Evolutionary conservation across 768 basidiomycete genomes (phyloP).

Genomic region (Trametes cinnabarina): DNA sequence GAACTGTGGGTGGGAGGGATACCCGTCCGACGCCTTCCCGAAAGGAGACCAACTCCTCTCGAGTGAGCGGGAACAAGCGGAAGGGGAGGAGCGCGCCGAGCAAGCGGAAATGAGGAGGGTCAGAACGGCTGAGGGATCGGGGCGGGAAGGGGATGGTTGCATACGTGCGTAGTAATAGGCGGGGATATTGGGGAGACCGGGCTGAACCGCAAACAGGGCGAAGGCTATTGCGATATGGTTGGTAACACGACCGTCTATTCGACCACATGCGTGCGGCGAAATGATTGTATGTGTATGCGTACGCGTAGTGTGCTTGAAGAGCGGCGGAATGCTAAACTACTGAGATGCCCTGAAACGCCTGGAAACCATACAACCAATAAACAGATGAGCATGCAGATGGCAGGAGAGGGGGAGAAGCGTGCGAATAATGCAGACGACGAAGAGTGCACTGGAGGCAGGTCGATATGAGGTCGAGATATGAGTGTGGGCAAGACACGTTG

Average conservation of each 20-base stretch:
- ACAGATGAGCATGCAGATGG: slow-evolving; percentile 14
- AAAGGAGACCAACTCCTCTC: neutral
- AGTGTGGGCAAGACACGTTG: neutral
- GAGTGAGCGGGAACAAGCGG: neutral
- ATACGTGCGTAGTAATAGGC: neutral
- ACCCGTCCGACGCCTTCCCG: neutral
- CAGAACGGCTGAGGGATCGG: neutral
- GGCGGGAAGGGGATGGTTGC: neutral
- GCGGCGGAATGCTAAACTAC: slow-evolving; percentile 6
- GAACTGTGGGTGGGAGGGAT: neutral
- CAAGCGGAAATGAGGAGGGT: neutral
- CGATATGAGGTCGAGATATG: neutral
- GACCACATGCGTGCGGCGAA: slow-evolving; percentile 4
- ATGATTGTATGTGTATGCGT: neutral
- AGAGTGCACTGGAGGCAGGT: neutral
- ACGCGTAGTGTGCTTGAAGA: neutral
- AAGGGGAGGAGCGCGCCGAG: neutral
- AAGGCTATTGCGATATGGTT: neutral
- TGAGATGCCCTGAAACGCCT: neutral
- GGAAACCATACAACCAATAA: slow-evolving; percentile 11
- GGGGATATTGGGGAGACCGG: neutral
- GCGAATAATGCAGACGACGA: neutral
- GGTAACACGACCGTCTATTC: neutral
- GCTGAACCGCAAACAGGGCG: neutral
- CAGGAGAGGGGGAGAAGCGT: neutral